Conservation (phyloP, 1,284 basidiomycete genomes). For the Ustilago sp. region DNA sequence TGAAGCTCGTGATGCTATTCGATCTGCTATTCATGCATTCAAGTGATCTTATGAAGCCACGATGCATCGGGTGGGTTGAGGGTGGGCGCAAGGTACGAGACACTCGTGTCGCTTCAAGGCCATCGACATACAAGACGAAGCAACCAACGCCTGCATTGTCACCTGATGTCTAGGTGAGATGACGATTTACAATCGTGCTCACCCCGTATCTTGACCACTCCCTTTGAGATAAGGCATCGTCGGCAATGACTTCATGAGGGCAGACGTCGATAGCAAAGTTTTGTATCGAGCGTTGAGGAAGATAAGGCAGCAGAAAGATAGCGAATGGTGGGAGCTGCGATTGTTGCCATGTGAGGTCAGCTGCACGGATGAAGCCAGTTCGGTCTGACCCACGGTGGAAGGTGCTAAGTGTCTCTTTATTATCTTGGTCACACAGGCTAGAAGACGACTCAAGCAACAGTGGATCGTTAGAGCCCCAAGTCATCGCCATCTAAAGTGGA, state of each 20-base stretch:
- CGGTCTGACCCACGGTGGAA: neutral
- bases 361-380: conserved; percentile 1
- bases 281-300: neutral
- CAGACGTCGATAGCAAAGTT: neutral
- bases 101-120: neutral
- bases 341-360: neutral
- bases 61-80: neutral
- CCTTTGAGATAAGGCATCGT: neutral
- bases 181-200: neutral
- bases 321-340: neutral
- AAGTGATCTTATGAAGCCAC: conserved; percentile 5
- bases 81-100: conserved; percentile 4
- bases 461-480: neutral
- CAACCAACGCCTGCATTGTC: neutral
- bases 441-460: neutral
- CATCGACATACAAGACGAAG: neutral
- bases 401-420: neutral
- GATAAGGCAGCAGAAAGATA: neutral
- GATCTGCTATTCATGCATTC: neutral
- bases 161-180: neutral
- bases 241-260: neutral
- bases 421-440: neutral
- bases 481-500: neutral
- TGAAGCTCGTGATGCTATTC: neutral
- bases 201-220: neutral